Conservation (phyloP, 805 yeast genomes). For the Myxozyma monticola region DNA sequence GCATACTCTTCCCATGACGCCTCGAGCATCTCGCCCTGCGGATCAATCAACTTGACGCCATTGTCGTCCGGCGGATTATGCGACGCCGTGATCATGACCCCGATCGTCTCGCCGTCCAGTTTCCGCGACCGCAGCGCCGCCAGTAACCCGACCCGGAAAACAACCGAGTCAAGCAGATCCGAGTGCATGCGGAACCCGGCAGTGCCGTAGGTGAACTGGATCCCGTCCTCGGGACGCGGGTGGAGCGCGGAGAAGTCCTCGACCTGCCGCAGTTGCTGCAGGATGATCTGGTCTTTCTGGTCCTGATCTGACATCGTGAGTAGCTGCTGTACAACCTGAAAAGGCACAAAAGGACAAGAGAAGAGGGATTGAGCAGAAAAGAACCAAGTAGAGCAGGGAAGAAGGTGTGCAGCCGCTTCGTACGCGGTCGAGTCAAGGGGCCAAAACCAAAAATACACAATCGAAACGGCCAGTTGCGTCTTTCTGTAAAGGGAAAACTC, state of each 20-base stretch:
- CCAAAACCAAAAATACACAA: background rate
- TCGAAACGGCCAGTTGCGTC: too few relatives aligned
- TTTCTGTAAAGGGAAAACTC: too few relatives aligned
- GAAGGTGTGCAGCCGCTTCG: background rate
- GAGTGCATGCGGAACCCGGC: constrained; percentile 92
- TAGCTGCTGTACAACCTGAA: background rate
- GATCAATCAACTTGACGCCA: constrained; percentile 93
- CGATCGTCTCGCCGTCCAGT: constrained; percentile 67
- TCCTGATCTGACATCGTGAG: constrained; percentile 14
- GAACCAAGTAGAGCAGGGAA: background rate
- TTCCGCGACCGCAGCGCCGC: constrained; percentile 81
- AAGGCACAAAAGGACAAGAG: background rate
- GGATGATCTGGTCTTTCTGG: constrained; percentile 10
- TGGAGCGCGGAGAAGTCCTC: constrained; percentile 35
- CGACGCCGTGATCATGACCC: constrained; percentile 82
- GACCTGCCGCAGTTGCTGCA: constrained; percentile 14
- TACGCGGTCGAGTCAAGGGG: background rate
- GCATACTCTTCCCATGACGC: constrained; percentile 79
- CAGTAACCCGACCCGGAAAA: constrained; percentile 77
- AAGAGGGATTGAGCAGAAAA: background rate
- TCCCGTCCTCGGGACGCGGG: constrained; percentile 47
- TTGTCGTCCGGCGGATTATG: constrained; percentile 65
- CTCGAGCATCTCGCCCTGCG: constrained; percentile 43
- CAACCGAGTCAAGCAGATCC: constrained; percentile 68
- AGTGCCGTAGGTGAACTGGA: constrained; percentile 77